These are phyloP conservation scores for Plasmodium malariae DNA, from an alignment of 169 alveolate genomes.

Conservation along the genomic window DNA sequence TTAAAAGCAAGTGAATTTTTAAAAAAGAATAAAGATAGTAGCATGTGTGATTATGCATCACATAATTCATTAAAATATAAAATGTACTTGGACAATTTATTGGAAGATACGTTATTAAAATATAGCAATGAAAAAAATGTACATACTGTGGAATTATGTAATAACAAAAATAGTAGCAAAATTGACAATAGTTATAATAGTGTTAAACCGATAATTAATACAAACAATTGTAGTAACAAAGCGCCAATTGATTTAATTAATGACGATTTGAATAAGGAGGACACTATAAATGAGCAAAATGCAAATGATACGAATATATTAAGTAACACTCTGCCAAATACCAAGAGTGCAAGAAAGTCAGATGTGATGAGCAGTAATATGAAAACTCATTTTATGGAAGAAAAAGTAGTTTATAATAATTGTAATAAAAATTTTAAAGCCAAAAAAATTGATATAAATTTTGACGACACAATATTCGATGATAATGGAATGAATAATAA, in stretches of 20 bases:
- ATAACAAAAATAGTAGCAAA: slow-evolving; percentile 2
- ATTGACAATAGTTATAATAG: slow-evolving; percentile 5
- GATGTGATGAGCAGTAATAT: not conserved
- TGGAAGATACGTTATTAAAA: slow-evolving; percentile 64
- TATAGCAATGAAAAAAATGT: slow-evolving; percentile 14
- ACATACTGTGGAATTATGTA: not conserved
- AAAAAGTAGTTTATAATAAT: slow-evolving; percentile 36
- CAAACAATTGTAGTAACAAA: not conserved
- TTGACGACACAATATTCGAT: slow-evolving; percentile 58
- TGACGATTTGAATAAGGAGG: slow-evolving; percentile 26
- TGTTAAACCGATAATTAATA: not conserved
- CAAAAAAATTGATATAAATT: slow-evolving; percentile 70
- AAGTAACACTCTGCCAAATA: not conserved
- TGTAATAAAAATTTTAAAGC: slow-evolving; percentile 73
- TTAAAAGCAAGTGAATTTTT: slow-evolving; percentile 77
- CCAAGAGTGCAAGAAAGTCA: not conserved
- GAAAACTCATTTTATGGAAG: slow-evolving; percentile 47
- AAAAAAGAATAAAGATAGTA: slow-evolving; percentile 44
- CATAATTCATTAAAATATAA: slow-evolving; percentile 43
- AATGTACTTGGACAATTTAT: slow-evolving; percentile 64
- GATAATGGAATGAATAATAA: slow-evolving; percentile 12
- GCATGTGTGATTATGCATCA: slow-evolving; percentile 63
- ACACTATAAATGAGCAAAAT: not conserved
- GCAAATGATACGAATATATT: not conserved
- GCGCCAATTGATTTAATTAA: slow-evolving; percentile 47